phyloP scores from a whole-genome alignment of 768 basidiomycete genomes.

The Agrocybe praecox region DNA sequence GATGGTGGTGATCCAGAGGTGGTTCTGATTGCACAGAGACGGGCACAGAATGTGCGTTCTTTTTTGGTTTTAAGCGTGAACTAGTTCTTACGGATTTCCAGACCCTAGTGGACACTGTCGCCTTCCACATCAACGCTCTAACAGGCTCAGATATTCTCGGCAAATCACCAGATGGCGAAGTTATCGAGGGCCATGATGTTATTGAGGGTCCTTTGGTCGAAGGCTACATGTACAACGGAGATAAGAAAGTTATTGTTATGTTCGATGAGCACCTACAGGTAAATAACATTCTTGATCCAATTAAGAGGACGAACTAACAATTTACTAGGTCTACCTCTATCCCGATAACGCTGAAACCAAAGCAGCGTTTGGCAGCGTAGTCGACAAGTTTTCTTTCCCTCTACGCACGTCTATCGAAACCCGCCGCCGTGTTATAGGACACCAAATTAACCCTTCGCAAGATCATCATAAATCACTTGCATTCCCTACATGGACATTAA shows the following conservation, averaged over 20 bases:
- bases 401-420: slow-evolving; percentile 47
- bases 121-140: slow-evolving; percentile 79
- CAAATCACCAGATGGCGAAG: slow-evolving; percentile 29
- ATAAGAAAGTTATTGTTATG: slow-evolving; percentile 57
- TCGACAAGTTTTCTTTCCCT: slow-evolving; percentile 56
- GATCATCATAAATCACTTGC: slow-evolving; percentile 32
- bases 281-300: slow-evolving; percentile 11
- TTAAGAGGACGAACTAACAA: background rate
- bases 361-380: slow-evolving; percentile 43
- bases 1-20: slow-evolving; percentile 57
- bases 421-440: slow-evolving; percentile 55
- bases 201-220: slow-evolving; percentile 63
- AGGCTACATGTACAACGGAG: slow-evolving; percentile 52
- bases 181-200: slow-evolving; percentile 61
- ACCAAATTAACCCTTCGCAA: slow-evolving; percentile 47
- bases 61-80: background rate
- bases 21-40: slow-evolving; percentile 62
- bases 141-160: slow-evolving; percentile 64
- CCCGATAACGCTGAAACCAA: slow-evolving; percentile 55
- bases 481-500: slow-evolving; percentile 50
- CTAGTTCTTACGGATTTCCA: slow-evolving; percentile 22
- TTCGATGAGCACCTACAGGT: slow-evolving; percentile 83
- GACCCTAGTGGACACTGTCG: slow-evolving; percentile 68
- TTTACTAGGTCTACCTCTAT: slow-evolving; percentile 60
- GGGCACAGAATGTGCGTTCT: slow-evolving; percentile 59